Evolutionary conservation across 306 rosid species (phyloP), one percentile per base, ranked within the genome.

Genomic region (Cicer judaicum): DNA sequence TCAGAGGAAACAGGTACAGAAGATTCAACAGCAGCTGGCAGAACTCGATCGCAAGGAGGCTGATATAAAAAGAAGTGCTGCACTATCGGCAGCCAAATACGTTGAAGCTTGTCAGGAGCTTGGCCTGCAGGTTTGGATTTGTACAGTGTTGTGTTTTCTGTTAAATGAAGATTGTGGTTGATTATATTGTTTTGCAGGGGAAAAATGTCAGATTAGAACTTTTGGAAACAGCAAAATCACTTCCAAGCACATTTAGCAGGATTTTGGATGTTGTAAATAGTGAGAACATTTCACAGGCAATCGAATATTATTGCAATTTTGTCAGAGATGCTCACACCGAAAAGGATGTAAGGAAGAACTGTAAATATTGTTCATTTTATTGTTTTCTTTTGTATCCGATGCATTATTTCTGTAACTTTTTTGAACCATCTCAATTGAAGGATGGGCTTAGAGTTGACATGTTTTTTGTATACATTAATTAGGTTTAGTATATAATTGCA

Each of bases 71-170:
- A 87, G 97, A 87, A 90, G 81, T 67, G 90, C 96, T 8, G 86
- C 95, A 47, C 85, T 90, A 39, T 94, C 95, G 8, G 97, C 93
- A 24, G 78, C 83, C 52, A 94, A 84, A 81, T 94, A 91, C 71
- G 84, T 67, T 29, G 99, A 94, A 88, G 97, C 99, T 81, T 94
- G 99, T 74, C 97, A 90, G 83, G 96, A 94, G 86, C 97, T 93
- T 79, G 93, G 98, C 24, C 86, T 93, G 83, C 91, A 93, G 98
- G 98, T 93, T 50, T 77, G 78, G 48, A 40, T 76, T 72, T 63
- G 7, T 43, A 11, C 67, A 39, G 10, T 79, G 68, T 77, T 67
- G 63, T 78, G 34, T 21, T 54, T 15, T 53, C 43, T 41, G 13
- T 61, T 65, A 48, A 46, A 46, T 63, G 49, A 55, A 75, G 47